phyloP scores from a whole-genome alignment of 495 filamentous ascomycete genomes.

The Alectoria sarmentosa region DNA sequence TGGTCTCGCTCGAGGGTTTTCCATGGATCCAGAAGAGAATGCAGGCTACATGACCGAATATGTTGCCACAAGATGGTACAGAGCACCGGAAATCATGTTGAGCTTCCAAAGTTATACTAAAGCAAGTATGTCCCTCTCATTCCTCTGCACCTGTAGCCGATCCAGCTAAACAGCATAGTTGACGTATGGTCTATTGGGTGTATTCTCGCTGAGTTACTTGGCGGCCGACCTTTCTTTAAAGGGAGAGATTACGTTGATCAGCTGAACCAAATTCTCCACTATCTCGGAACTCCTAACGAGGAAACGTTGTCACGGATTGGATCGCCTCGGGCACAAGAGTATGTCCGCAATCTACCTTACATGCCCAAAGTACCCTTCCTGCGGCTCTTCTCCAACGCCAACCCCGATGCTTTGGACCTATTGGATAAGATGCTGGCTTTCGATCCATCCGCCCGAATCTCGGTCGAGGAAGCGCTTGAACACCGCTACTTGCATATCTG shows the following conservation, averaged over 20 bases:
- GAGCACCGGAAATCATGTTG: conserved; percentile 98
- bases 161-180: conserved; percentile 44
- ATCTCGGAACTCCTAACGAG: conserved; percentile 92
- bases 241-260: conserved; percentile 98
- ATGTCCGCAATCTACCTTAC: conserved; percentile 93
- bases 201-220: conserved; percentile 93
- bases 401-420: conserved; percentile 91
- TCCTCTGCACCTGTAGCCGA: not conserved
- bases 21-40: conserved; percentile 95
- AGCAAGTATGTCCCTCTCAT: conserved; percentile 65
- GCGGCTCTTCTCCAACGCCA: conserved; percentile 84
- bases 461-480: conserved; percentile 88
- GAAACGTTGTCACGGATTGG: conserved; percentile 92
- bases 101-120: conserved; percentile 99
- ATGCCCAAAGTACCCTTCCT: conserved; percentile 92
- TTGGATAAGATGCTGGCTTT: conserved; percentile 96
- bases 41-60: conserved; percentile 99
- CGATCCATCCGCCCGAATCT: conserved; percentile 84
- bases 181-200: conserved; percentile 99
- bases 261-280: conserved; percentile 98
- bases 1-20: conserved; percentile 90
- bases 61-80: conserved; percentile 97
- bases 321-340: conserved; percentile 92
- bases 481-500: conserved; percentile 96
- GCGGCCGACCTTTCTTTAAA: conserved; percentile 97